phyloP scores from a whole-genome alignment of 768 basidiomycete species.

The Russula earlei region DNA sequence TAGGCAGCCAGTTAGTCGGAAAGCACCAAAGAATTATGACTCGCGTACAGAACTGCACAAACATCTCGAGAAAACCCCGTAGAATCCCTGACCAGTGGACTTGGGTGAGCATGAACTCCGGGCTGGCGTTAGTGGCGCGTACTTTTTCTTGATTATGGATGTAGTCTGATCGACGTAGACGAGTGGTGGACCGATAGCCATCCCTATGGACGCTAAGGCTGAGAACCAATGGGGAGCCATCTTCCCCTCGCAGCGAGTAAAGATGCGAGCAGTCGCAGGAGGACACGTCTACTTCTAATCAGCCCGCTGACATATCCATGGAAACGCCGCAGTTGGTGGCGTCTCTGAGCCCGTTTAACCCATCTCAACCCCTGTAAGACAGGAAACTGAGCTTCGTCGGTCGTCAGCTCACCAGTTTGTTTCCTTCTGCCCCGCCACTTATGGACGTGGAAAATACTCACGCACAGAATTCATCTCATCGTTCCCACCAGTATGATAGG shows the following conservation, averaged over 20 bases:
- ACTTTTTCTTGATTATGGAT: slow-evolving; percentile 76
- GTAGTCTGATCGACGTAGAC: slow-evolving; percentile 77
- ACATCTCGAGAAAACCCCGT: slow-evolving; percentile 83
- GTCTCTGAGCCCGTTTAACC: too few species aligned
- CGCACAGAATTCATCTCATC: too few species aligned
- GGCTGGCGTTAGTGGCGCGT: slow-evolving; percentile 18
- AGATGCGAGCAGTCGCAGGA: neutral
- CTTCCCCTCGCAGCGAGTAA: neutral
- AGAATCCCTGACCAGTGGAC: slow-evolving; percentile 46
- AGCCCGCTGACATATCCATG: too few species aligned
- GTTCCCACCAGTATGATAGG: too few species aligned
- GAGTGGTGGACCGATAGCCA: slow-evolving; percentile 78
- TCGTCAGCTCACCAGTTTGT: too few species aligned
- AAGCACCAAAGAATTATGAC: neutral
- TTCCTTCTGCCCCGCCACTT: too few species aligned
- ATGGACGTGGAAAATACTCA: too few species aligned
- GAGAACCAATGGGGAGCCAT: slow-evolving; percentile 57
- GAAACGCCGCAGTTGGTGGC: too few species aligned
- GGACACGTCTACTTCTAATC: neutral
- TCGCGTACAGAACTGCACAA: slow-evolving; percentile 66
- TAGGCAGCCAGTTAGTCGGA: slow-evolving; percentile 22
- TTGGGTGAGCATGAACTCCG: neutral
- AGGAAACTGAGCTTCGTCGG: too few species aligned
- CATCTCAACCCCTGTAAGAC: too few species aligned
- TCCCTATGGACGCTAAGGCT: slow-evolving; percentile 58